Base-by-base conservation (phyloP, 352 stramenopile species). In the Phytophthora pini region DNA sequence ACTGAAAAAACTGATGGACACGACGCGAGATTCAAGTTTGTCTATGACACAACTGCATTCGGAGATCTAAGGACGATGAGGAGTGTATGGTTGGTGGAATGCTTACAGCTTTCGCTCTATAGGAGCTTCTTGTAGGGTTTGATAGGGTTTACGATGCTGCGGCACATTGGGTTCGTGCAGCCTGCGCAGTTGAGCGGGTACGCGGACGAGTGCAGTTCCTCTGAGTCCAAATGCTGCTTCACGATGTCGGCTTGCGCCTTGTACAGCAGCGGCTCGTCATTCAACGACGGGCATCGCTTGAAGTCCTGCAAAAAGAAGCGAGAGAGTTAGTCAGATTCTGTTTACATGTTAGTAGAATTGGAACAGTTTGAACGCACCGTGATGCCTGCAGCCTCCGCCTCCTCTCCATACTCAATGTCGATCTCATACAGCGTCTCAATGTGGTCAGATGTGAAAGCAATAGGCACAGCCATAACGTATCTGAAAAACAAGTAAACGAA, bases 391-490 rank as follows among this genome's bases (percentile, higher is more conserved):
- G 98, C 92, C 46, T 98, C 59, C 10, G 98, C 98, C 41, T 99
- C 82, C 67, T 99, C 95, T 27, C 89, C 84, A 76, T 99, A 99
- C 79, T 99, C 98, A 65, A 99, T 98, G 83, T 99, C 98, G 71
- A 99, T 99, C 78, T 99, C 98, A 77, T 99, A 98, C 41, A 99
- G 87, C 34, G 98, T 99, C 76, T 99, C 97, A 57, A 99, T 99
- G 77, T 99, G 97, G 80, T 99, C 98, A 49, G 91, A 98, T 24
- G 98, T 98, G 79, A 99, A 99, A 46, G 89, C 97, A 65, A 99
- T 98, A 15, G 97, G 98, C 20, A 99, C 97, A n/a, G 98, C 96
- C 29, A 99, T 87, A 36, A 99, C 77, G 74, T 98, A 92, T 36
- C 81, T 90, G 41, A 3, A 54, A 49, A 10, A 44, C 32, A 61